Evolutionary conservation across 1,284 basidiomycete genomes (phyloP).

Genomic region (Ganoderma lucidum): DNA sequence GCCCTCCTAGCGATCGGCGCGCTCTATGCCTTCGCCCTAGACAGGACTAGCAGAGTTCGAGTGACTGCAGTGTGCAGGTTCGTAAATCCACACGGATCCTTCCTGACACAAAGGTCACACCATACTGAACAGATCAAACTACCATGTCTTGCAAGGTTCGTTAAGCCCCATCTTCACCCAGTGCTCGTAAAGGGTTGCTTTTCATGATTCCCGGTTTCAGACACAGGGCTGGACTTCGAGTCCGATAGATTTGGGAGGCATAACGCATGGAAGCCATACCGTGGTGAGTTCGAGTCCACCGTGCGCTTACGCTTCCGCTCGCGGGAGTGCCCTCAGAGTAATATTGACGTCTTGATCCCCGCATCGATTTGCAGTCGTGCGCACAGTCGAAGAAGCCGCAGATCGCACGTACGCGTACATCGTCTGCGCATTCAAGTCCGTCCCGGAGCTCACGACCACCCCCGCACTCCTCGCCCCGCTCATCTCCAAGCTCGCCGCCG

Average conservation of each 20-base stretch:
- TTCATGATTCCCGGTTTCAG: conserved; percentile 30
- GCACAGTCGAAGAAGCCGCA: conserved; percentile 43
- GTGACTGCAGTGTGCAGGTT: conserved; percentile 46
- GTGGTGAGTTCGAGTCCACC: conserved; percentile 36
- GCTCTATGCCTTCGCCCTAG: conserved; percentile 42
- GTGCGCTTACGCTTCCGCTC: neutral
- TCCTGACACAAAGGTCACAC: neutral
- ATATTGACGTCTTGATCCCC: conserved; percentile 8
- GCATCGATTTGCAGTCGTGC: conserved; percentile 37
- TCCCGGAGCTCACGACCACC: conserved; percentile 45
- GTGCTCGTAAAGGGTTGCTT: neutral
- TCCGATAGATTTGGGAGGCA: conserved; percentile 41
- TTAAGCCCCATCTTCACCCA: neutral
- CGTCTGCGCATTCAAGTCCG: conserved; percentile 45
- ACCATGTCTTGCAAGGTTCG: conserved; percentile 38
- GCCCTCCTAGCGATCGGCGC: conserved; percentile 42
- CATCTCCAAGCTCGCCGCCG: conserved; percentile 26
- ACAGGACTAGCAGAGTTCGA: conserved; percentile 36
- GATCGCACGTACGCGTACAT: conserved; percentile 44
- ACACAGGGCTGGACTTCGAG: conserved; percentile 42
- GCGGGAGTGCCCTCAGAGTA: neutral
- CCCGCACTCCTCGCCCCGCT: conserved; percentile 42
- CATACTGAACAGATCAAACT: conserved; percentile 42
- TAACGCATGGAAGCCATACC: conserved; percentile 42
- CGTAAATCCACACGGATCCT: conserved; percentile 10